phyloP scores from a whole-genome alignment of 2,329 filamentous ascomycete species.

The Botrytis fabae region DNA sequence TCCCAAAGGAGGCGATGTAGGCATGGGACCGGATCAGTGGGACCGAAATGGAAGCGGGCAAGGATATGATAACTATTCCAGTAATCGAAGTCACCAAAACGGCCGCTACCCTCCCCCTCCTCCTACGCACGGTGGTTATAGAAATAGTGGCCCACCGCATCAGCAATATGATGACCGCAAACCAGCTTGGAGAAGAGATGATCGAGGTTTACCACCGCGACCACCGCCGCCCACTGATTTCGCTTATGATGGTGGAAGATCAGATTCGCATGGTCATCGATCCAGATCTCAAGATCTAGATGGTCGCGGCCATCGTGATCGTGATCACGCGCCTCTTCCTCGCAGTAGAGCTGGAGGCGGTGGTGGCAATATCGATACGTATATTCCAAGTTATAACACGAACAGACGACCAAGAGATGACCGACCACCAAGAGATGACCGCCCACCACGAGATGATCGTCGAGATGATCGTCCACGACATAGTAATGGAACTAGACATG shows the following conservation, averaged over 20 bases:
- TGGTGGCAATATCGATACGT: slow-evolving; percentile 47
- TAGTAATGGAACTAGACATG: slow-evolving; percentile 43
- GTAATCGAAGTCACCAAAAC: slow-evolving; percentile 28
- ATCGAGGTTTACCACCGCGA: slow-evolving; percentile 38
- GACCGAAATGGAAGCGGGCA: slow-evolving; percentile 36
- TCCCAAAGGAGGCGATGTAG: slow-evolving; percentile 87
- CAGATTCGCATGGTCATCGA: slow-evolving; percentile 45
- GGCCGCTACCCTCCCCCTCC: slow-evolving; percentile 28
- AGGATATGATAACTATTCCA: slow-evolving; percentile 34
- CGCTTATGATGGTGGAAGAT: slow-evolving; percentile 35
- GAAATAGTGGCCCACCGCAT: slow-evolving; percentile 36
- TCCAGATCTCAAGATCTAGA: slow-evolving; percentile 45
- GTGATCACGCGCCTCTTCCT: slow-evolving; percentile 26
- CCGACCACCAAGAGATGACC: slow-evolving; percentile 43
- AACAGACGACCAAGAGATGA: slow-evolving; percentile 44
- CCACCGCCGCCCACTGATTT: slow-evolving; percentile 38
- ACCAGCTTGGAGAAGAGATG: slow-evolving; percentile 39
- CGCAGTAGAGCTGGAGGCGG: slow-evolving; percentile 30
- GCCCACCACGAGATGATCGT: slow-evolving; percentile 42
- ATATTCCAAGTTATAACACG: slow-evolving; percentile 50
- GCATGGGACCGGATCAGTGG: slow-evolving; percentile 58
- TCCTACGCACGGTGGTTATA: slow-evolving; percentile 31
- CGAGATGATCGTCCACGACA: slow-evolving; percentile 35
- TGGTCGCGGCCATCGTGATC: slow-evolving; percentile 28
- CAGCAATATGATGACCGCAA: slow-evolving; percentile 37